These are phyloP conservation scores for Comarum palustre DNA, from an alignment of 306 rosid species.

Conservation along the genomic window DNA sequence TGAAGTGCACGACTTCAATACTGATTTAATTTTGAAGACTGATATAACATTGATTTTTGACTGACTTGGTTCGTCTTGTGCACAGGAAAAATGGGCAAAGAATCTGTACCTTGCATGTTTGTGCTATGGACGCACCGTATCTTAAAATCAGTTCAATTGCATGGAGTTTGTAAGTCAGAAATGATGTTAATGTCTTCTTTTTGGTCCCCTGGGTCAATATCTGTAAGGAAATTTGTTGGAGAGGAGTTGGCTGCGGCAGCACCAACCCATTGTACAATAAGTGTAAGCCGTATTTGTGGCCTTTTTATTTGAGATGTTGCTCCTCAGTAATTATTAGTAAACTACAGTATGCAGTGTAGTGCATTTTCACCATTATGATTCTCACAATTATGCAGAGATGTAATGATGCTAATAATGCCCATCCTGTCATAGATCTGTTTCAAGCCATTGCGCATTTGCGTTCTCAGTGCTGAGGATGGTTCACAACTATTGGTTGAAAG, in stretches of 20 bases:
- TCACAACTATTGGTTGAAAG: not conserved
- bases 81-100: conserved; percentile 93
- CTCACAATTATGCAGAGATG: not conserved
- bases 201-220: conserved; percentile 1
- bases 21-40: not conserved
- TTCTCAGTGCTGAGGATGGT: not conserved
- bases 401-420: not conserved
- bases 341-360: conserved; percentile 2
- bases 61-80: conserved; percentile 8
- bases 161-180: conserved; percentile 22
- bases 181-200: not conserved
- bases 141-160: conserved; percentile 36
- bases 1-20: not conserved
- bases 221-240: conserved; percentile 24
- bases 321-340: conserved; percentile 3
- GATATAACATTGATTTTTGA: not conserved
- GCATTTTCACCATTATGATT: not conserved
- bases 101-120: conserved; percentile 81
- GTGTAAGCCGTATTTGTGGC: conserved; percentile 19
- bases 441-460: not conserved
- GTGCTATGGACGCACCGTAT: conserved; percentile 88
- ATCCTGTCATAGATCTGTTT: not conserved
- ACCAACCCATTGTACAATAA: conserved; percentile 14
- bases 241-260: conserved; percentile 25
- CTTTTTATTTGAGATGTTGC: conserved; percentile 12